Base-by-base conservation (phyloP, 768 basidiomycete genomes). In the Lentinula guzmanii region DNA sequence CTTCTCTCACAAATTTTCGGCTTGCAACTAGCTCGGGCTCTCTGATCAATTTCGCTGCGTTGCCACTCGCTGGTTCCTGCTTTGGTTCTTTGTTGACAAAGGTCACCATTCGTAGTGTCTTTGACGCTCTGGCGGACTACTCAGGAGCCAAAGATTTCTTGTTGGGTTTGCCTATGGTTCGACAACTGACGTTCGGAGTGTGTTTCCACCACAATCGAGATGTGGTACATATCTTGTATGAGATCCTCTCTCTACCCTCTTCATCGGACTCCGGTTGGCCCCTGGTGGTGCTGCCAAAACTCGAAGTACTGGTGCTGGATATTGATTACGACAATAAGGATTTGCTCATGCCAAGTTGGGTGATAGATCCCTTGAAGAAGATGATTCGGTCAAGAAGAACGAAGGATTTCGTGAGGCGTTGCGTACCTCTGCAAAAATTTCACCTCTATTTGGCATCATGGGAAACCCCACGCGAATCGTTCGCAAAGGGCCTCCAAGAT, bases 101-200 rank as follows among this genome's bases (percentile, higher is more conserved):
- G n/a, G 31, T 52, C 51, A 52, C 51, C n/a, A 52, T 52, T 52
- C 51, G 51, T 52, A 35, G 51, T 34, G 51, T 52, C n/a, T 52
- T 52, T 18, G 51, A 52, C 31, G 31, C 51, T 5, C 28, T 13
- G 15, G 33, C 13, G 1, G 31, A 52, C 33, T 52, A 52, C 13
- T 15, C 9, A 15, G 51, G 51, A 52, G 33, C 51, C 11, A 52
- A 13, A 33, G 51, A 34, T 2, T 52, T 52, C n/a, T 13, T 52
- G 4, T 11, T 35, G 33, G 34, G n/a, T 13, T 35, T 52, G 9
- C 51, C 51, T 2, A 52, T 31, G 28, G 51, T 52, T 34, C 51
- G 34, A 9, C 28, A 52, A 34, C 51, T 52, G 15, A 11, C 51
- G 5, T 52, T 52, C 31, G 51, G 51, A 34, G 51, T 52, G 13